Conservation (phyloP, 306 rosid species). For the Fagus sylvatica region DNA sequence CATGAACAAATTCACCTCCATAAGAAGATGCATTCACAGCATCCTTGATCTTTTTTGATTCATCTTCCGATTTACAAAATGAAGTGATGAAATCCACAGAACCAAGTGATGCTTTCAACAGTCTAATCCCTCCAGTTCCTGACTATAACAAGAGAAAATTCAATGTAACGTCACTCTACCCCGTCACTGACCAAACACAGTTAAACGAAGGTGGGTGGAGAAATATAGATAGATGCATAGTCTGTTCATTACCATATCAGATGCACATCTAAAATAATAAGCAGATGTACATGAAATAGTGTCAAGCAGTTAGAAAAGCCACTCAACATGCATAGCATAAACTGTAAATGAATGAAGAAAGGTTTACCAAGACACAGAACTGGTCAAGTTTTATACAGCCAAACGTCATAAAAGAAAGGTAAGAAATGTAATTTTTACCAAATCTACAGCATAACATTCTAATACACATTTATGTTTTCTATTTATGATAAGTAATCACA, state of each 20-base stretch:
- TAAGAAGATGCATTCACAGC: conserved; percentile 81
- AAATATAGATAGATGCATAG: neutral
- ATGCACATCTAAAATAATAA: neutral
- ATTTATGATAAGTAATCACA: neutral
- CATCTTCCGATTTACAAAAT: conserved; percentile 66
- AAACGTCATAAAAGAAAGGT: no score
- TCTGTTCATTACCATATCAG: neutral
- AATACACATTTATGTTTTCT: neutral
- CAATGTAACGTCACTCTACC: conserved; percentile 33
- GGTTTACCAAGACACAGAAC: no score
- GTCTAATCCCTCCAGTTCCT: conserved; percentile 54
- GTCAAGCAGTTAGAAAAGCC: neutral
- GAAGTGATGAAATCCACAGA: conserved; percentile 95
- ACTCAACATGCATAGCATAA: neutral
- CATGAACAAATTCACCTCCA: conserved; percentile 92
- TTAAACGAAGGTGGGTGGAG: conserved; percentile 11
- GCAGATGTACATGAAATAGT: no score
- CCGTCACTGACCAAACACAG: conserved; percentile 17
- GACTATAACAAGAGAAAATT: conserved; percentile 56
- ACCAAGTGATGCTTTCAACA: conserved; percentile 84
- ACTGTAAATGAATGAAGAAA: neutral
- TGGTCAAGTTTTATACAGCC: no score
- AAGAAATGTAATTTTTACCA: neutral
- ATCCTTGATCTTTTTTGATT: conserved; percentile 70
- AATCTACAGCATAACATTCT: neutral